These are phyloP conservation scores for Hordeum pubiflorum DNA, from an alignment of 202 grass and related monocot species.

Conservation along the genomic window DNA sequence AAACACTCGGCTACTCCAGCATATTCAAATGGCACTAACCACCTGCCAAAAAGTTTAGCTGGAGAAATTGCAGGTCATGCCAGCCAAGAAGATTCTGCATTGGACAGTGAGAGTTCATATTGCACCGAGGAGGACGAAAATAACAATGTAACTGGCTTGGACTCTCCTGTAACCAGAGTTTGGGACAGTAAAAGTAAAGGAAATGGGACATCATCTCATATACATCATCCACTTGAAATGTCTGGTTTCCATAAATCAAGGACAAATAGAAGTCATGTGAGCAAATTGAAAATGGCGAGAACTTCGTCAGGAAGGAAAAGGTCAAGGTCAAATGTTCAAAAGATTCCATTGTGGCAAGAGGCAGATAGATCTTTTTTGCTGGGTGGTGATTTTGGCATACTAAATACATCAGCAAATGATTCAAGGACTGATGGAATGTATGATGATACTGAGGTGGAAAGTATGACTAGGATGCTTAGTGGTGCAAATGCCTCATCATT, in stretches of 20 bases:
- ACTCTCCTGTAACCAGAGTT: conserved; percentile 94
- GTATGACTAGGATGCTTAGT: conserved; percentile 54
- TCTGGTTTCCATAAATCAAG: conserved; percentile 54
- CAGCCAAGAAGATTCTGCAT: conserved; percentile 39
- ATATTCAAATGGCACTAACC: conserved; percentile 37
- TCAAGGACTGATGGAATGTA: conserved; percentile 37
- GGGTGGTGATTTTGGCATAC: conserved; percentile 49
- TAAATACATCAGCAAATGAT: conserved; percentile 47
- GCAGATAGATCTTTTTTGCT: conserved; percentile 47
- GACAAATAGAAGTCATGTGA: conserved; percentile 51
- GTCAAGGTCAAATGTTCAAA: conserved; percentile 53
- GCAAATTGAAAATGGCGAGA: conserved; percentile 52
- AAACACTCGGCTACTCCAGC: conserved; percentile 27
- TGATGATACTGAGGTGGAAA: conserved; percentile 51
- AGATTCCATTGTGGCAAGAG: conserved; percentile 61
- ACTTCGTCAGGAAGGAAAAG: conserved; percentile 60
- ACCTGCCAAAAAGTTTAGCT: conserved; percentile 24
- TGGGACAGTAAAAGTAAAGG: conserved; percentile 98
- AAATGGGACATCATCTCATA: conserved; percentile 56
- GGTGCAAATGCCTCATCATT: conserved; percentile 60
- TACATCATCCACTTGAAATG: conserved; percentile 90
- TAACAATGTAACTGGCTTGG: conserved; percentile 79
- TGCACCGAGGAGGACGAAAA: conserved; percentile 54
- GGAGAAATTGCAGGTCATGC: conserved; percentile 38
- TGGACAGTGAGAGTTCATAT: conserved; percentile 57